A percentile compares a stretch with the other conserved stretches of the same genome.
phyloP scores from a whole-genome alignment of 2,329 filamentous ascomycete genomes.

The Cytospora chrysosperma region DNA sequence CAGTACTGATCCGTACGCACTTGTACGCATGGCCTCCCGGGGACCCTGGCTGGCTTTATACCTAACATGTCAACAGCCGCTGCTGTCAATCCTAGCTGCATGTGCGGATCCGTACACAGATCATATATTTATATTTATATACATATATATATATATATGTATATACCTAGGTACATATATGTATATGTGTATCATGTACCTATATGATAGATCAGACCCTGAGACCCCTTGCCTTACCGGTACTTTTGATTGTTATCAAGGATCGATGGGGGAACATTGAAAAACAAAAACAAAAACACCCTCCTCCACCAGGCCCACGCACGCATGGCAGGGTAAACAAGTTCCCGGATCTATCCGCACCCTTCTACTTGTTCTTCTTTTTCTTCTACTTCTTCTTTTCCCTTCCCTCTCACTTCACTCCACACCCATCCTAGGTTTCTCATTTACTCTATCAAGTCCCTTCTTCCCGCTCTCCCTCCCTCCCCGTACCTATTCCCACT shows the following conservation, averaged over 20 bases:
- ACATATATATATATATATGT: too few relatives aligned
- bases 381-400: neutral
- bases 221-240: too few relatives aligned
- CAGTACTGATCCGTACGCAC: too few relatives aligned
- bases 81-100: too few relatives aligned
- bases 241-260: too few relatives aligned
- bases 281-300: too few relatives aligned
- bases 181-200: neutral
- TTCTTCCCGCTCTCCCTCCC: neutral
- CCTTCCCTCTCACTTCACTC: neutral
- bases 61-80: too few relatives aligned
- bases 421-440: neutral
- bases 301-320: neutral
- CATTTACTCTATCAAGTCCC: neutral
- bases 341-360: slow-evolving; percentile 1
- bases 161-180: too few relatives aligned
- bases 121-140: neutral
- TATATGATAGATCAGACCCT: neutral
- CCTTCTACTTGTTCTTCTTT: neutral
- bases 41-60: too few relatives aligned
- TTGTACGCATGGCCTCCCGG: too few relatives aligned
- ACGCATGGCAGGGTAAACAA: neutral
- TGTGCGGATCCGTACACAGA: too few relatives aligned
- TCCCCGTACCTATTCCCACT: slow-evolving; percentile 12
- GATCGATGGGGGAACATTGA: too few relatives aligned